Percentiles rank a stretch among this genome's conserved stretches.
phyloP scores from a whole-genome alignment of 768 basidiomycete species.

The Mycena kentingensis region DNA sequence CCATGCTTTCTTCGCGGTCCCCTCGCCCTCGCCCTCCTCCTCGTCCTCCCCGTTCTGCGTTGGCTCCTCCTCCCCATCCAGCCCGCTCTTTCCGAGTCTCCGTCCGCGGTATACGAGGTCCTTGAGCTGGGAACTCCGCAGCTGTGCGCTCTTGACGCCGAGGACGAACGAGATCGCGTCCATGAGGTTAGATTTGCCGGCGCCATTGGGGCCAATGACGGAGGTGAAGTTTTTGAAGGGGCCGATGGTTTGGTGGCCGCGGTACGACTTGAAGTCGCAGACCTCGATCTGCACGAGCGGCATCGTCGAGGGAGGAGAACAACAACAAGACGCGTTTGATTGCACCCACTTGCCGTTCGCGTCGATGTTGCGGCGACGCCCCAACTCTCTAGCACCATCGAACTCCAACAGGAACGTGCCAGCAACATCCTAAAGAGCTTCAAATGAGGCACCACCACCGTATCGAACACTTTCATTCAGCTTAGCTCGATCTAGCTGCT shows the following conservation, averaged over 20 bases:
- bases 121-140: conserved; percentile 90
- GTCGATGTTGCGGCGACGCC: too few relatives aligned
- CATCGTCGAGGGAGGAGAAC: too few relatives aligned
- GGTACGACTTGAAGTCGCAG: conserved; percentile 97
- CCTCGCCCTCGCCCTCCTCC: conserved; percentile 64
- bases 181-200: conserved; percentile 99
- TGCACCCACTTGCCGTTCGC: too few relatives aligned
- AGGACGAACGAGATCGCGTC: conserved; percentile 99
- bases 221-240: conserved; percentile 94
- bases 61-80: conserved; percentile 46
- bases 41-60: conserved; percentile 56
- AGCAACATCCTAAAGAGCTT: too few relatives aligned
- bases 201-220: conserved; percentile 97
- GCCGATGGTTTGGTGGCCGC: conserved; percentile 83
- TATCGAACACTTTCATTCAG: too few relatives aligned
- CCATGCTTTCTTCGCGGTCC: conserved; percentile 91
- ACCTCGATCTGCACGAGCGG: conserved; percentile 85
- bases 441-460: too few relatives aligned
- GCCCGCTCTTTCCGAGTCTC: conserved; percentile 56
- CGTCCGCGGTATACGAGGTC: conserved; percentile 95
- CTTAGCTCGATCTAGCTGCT: too few relatives aligned
- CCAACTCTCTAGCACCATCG: too few relatives aligned
- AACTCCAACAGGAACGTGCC: too few relatives aligned
- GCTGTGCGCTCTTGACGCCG: conserved; percentile 90
- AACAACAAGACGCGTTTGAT: too few relatives aligned